Base-by-base conservation (phyloP, 129 eudicot genomes). In the Tagetes patula region DNA sequence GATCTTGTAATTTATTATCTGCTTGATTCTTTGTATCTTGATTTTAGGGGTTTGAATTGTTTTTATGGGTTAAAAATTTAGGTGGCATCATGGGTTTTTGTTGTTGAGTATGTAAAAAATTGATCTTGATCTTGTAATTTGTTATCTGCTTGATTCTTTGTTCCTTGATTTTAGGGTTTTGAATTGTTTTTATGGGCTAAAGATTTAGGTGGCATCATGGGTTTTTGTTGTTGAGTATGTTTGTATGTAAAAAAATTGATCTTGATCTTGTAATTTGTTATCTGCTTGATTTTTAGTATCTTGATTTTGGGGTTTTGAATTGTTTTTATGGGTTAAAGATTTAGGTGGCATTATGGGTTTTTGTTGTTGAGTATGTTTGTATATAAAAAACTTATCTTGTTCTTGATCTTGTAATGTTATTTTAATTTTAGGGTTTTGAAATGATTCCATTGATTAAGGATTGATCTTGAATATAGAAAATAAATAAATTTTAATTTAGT, bases 351-450 rank as follows among this genome's bases (percentile, higher is more conserved):
- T 30, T 53, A 3, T 71, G 52, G 33, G 43, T 33, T 9, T 58
- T 58, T 31, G 65, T 58, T 8, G 5, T 9, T 61, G 33, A 37
- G 66, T 42, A 13, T 7, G 30, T 20, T 40, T 39, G 2, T 33
- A 20, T 14, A 33, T 40, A 9, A 40, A 49, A 56, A 6, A 30
- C 27, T 20, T 20, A 20, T 20, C 11, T n/a, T 36, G 37, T 48
- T 54, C 58, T 58, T 42, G 73, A 27, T 55, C 48, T 42, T 50
- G 63, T 37, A 32, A 46, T 33, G 46, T 63, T 74, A 12, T 27
- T 33, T 47, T 9, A 42, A 41, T 52, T 14, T 58, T 43, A n/a
- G 20, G 53, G 64, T n/a, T 50, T 52, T 52, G 65, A 65, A 50
- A 37, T 63, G 53, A 75, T 50, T 20, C 8, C 30, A 38, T 65